Base-by-base conservation (phyloP, 352 stramenopile species). In the Globisporangium paddicum region DNA sequence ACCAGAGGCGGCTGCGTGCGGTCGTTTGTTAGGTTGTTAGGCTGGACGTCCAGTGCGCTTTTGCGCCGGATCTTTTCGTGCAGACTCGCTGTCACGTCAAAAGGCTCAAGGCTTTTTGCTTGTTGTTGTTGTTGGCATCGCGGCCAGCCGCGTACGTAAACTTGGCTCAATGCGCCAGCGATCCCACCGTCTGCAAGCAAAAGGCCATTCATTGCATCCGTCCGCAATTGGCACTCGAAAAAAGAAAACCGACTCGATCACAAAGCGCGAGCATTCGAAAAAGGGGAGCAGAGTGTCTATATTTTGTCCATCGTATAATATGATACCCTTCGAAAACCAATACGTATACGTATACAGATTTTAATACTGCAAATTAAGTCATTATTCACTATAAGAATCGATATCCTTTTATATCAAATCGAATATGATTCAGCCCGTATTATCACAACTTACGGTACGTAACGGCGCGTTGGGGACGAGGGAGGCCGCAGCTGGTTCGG, bases 191-290 rank as follows among this genome's bases (percentile, higher is more conserved):
- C 46, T 4, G 5, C n/a, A 40, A 40, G 37, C 14, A 16, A 23
- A 56, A 56, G 38, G 11, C 32, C n/a, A 54, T 13, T 1, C 25
- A 8, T 9, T 23, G 16, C 18, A 8, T 40, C 28, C 46, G 7
- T 38, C 26, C 8, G 47, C 28, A 53, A 53, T 21, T 13, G 47
- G 25, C 46, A 25, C 32, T 54, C 28, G 47, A 58, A 58, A 58
- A 58, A 47, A 59, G 52, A 62, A 62, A 62, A 62, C 55, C 55
- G 55, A 62, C 55, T 62, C 55, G 25, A 28, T 52, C 28, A 32
- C 6, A 38, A 18, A 40, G 16, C 47, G 40, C n/a, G 26, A 40
- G 19, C 40, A 54, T 32, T 32, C 28, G 28, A 54, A n/a, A n/a
- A 9, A 14, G 26, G 14, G 9, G 38, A 23, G 10, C 10, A 19